Base-by-base conservation (phyloP, 176 grass and related monocot genomes). In the Eleusine indica region DNA sequence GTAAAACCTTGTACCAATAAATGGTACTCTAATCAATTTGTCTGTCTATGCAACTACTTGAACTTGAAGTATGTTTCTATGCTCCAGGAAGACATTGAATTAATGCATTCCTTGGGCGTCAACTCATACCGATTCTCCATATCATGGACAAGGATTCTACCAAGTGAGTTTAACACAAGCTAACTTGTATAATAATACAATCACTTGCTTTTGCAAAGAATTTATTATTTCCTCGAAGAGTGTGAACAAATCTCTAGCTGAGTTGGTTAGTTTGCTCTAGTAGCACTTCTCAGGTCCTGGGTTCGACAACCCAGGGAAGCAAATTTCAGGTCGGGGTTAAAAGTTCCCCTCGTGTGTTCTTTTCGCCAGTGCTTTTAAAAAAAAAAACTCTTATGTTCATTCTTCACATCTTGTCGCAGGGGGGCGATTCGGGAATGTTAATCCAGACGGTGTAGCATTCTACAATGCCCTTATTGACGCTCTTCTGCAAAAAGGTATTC, bases 91-190 rank as follows among this genome's bases (percentile, higher is more conserved):
- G 94, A 93, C 76, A 87, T 93, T 6, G 70, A 89, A 2, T 35
- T 84, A 60, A 91, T 96, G 91, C 71, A 74, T 32, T 83, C 78
- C 22, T 68, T 96, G 52, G 91, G 94, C 30, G 66, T 91, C 22
- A 93, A 91, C 81, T 87, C 88, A 0, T 96, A 96, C 75, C 73
- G 94, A 37, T 96, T 96, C 86, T 96, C 94, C 73, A 93, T 93
- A 84, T 62, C 94, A 32, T 93, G 86, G 91, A 38, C 94, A 65
- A 88, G 94, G 71, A 87, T 93, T 76, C 63, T 96, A 22, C 94
- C 94, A 65, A 93, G 86, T 93, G 77, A 85, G 88, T 52, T 82
- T 73, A n/a, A 32, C 5, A 21, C 6, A 37, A 7, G 41, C 32
- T 35, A 43, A 43, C 41, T 43, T 43, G 41, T 6, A 43, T 43